A percentile compares a stretch with the other conserved stretches of the same genome.
phyloP scores from a whole-genome alignment of 306 rosid genomes.

The Vigna trinervia region DNA sequence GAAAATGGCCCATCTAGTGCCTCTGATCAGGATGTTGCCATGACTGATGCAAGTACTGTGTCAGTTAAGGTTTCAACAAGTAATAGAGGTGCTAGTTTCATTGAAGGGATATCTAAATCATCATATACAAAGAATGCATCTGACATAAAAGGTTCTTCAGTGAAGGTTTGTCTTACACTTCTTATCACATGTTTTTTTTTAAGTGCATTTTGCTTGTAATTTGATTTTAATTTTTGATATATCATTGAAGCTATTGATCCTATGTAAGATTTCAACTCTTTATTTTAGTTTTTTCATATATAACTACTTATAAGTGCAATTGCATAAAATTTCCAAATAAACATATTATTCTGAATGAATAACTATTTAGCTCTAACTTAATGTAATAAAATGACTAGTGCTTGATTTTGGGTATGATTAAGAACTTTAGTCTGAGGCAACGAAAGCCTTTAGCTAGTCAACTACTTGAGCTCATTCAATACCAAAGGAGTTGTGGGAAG shows the following conservation, averaged over 20 bases:
- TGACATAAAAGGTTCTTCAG: constrained; percentile 80
- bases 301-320: not conserved
- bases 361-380: constrained; percentile 8
- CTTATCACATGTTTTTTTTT: constrained; percentile 9
- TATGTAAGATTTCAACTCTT: not conserved
- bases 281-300: constrained; percentile 5
- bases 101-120: constrained; percentile 91
- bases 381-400: not conserved
- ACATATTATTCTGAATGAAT: constrained; percentile 5
- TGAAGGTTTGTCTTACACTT: constrained; percentile 71
- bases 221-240: constrained; percentile 20
- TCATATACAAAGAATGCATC: constrained; percentile 71
- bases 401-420: not conserved
- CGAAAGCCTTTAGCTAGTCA: no score
- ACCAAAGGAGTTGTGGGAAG: no score
- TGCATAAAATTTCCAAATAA: constrained; percentile 20
- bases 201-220: not conserved
- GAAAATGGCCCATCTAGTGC: constrained; percentile 81
- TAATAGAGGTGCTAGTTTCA: constrained; percentile 77
- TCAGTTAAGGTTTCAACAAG: constrained; percentile 64
- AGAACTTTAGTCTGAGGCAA: not conserved
- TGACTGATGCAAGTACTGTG: constrained; percentile 83
- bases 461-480: no score
- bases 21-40: constrained; percentile 91
- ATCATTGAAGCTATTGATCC: not conserved